Conservation (phyloP, 179 eudicot genomes). For the Vitellaria paradoxa region DNA sequence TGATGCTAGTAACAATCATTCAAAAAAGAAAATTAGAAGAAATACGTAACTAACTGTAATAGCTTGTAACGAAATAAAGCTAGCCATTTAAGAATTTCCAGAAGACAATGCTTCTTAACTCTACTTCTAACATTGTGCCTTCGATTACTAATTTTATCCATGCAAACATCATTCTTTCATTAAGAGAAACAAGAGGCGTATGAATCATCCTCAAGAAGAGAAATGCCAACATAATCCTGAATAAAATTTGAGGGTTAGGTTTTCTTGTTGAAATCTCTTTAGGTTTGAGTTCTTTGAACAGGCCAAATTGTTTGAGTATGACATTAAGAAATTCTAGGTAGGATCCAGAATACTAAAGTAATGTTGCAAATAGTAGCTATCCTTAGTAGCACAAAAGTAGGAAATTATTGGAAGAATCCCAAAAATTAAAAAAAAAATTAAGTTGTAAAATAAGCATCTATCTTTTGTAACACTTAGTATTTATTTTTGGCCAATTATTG, state of each 20-base stretch:
- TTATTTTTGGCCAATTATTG: too few relatives aligned
- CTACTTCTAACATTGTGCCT: not conserved
- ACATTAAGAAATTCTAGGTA: not conserved
- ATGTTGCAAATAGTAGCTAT: not conserved
- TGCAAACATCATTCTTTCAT: not conserved
- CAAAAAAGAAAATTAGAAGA: not conserved
- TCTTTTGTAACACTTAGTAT: too few relatives aligned
- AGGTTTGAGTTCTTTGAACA: not conserved
- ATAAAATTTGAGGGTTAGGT: not conserved
- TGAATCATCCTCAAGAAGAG: constrained; percentile 1
- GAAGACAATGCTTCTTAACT: constrained; percentile 1
- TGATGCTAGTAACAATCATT: not conserved
- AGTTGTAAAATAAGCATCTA: too few relatives aligned
- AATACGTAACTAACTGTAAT: not conserved
- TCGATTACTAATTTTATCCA: not conserved
- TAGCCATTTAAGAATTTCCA: not conserved
- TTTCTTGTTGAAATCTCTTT: not conserved
- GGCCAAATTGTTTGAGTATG: not conserved
- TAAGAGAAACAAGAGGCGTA: not conserved
- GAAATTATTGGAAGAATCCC: too few relatives aligned
- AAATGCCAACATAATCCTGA: not conserved
- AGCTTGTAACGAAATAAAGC: not conserved
- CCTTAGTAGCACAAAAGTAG: too few relatives aligned
- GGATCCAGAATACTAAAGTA: not conserved
- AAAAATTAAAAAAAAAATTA: too few relatives aligned